phyloP scores from a whole-genome alignment of 805 yeast genomes.

The Saccharomycopsis selenospora region DNA sequence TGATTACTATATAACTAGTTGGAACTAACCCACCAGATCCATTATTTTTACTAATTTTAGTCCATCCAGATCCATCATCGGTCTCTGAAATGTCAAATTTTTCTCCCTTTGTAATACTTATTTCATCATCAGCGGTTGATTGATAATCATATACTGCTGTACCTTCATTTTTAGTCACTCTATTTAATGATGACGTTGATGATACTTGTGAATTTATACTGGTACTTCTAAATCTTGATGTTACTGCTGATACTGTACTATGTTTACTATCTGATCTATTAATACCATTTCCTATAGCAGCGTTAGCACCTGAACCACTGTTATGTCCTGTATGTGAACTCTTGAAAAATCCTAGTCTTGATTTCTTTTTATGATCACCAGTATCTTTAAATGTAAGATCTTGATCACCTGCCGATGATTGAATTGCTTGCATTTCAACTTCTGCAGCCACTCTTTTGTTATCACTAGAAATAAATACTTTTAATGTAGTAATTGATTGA shows the following conservation, averaged over 20 bases:
- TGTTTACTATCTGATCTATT: neutral
- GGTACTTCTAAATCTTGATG: conserved; percentile 31
- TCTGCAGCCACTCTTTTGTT: conserved; percentile 65
- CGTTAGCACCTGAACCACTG: neutral
- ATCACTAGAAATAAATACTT: conserved; percentile 66
- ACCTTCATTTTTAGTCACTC: conserved; percentile 22
- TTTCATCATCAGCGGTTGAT: conserved; percentile 72
- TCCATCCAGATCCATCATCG: conserved; percentile 96
- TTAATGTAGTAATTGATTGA: conserved; percentile 37
- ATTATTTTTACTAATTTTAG: conserved; percentile 43
- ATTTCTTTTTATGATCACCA: conserved; percentile 50
- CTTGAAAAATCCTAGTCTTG: conserved; percentile 40
- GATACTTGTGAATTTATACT: conserved; percentile 22
- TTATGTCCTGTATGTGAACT: conserved; percentile 13
- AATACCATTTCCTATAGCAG: neutral
- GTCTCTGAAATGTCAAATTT: conserved; percentile 46
- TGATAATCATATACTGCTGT: conserved; percentile 60
- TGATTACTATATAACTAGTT: conserved; percentile 59
- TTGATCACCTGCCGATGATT: conserved; percentile 70
- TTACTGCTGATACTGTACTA: neutral
- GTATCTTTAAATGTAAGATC: conserved; percentile 54
- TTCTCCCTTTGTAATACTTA: conserved; percentile 55
- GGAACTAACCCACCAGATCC: conserved; percentile 75
- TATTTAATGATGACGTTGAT: conserved; percentile 25
- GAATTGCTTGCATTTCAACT: conserved; percentile 87